phyloP scores from a whole-genome alignment of 768 basidiomycete species.

The Porpolomopsis calyptriformis region DNA sequence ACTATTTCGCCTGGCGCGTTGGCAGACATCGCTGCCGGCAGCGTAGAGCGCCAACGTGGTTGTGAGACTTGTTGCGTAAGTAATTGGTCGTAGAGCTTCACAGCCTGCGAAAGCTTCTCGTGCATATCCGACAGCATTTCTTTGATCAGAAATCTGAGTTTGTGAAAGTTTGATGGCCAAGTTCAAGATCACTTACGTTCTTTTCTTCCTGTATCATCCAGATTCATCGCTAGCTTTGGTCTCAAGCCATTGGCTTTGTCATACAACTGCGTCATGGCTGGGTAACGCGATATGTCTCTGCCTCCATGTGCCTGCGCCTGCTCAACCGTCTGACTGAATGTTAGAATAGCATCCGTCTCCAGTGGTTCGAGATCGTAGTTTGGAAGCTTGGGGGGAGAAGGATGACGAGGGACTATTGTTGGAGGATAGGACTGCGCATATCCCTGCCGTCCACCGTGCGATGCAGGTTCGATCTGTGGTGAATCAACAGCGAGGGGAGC shows the following conservation, averaged over 20 bases:
- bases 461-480: conserved; percentile 33
- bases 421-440: conserved; percentile 35
- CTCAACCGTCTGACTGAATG: conserved; percentile 85
- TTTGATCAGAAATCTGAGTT: conserved; percentile 18
- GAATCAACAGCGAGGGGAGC: conserved; percentile 58
- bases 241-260: conserved; percentile 70
- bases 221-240: conserved; percentile 72
- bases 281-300: conserved; percentile 68
- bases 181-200: conserved; percentile 43
- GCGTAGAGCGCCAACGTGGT: conserved; percentile 47
- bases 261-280: conserved; percentile 75
- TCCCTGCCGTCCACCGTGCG: too few species aligned
- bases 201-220: conserved; percentile 80
- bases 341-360: conserved; percentile 79
- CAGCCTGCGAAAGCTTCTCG: conserved; percentile 83
- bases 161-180: background rate
- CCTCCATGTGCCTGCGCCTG: conserved; percentile 72
- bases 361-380: conserved; percentile 72
- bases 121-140: conserved; percentile 92
- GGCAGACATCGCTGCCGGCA: conserved; percentile 22
- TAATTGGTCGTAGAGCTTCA: conserved; percentile 82
- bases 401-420: conserved; percentile 25
- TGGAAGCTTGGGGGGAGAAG: conserved; percentile 46
- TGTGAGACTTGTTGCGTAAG: conserved; percentile 74
- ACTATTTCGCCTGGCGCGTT: conserved; percentile 23